Base-by-base conservation (phyloP, 2,329 filamentous ascomycete species). In the Hymenoscyphus repandus region DNA sequence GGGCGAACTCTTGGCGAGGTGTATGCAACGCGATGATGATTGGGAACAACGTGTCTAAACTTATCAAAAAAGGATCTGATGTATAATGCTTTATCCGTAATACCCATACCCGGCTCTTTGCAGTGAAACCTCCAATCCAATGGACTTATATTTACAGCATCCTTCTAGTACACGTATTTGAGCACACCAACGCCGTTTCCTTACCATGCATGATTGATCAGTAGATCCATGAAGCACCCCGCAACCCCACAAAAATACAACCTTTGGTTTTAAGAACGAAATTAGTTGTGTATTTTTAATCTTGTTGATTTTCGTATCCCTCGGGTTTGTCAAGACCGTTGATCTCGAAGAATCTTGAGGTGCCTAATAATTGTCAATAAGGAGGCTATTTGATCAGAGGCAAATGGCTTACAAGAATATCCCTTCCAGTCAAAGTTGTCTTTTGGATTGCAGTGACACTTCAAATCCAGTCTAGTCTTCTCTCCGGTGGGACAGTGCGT, bases 351-450 rank as follows among this genome's bases (percentile, higher is more conserved):
- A 79, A 99, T 62, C 86, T 82, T 32, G 87, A 81, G 47, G 92
- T 96, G 74, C 88, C 88, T 92, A 55, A 20, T 52, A 53, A 58
- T 50, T 45, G 45, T 64, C 55, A 61, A 58, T 46, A 46, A 34
- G 53, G 47, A 51, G 40, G 33, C 34, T 20, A 38, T 5, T 40
- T 41, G 22, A n/a, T 12, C 18, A 1, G 27, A 20, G 15, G n/a
- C 1, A 10, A 10, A 17, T 15, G 17, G 75, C 88, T 76, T 81
- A 95, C 91, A 97, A 68, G 90, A 96, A 69, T 96, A 97, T 47
- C 88, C 88, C 72, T 96, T 96, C 95, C 95, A 99, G 72, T 99
- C 93, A 76, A 99, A 99, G 75, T 99, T 99, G 53, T 97, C 88
- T 65, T 86, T 85, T 6, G 93, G 92, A 66, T 99, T 90, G 74